Conservation (phyloP, 2,329 filamentous ascomycete species). For the Penicillium nordicum region DNA sequence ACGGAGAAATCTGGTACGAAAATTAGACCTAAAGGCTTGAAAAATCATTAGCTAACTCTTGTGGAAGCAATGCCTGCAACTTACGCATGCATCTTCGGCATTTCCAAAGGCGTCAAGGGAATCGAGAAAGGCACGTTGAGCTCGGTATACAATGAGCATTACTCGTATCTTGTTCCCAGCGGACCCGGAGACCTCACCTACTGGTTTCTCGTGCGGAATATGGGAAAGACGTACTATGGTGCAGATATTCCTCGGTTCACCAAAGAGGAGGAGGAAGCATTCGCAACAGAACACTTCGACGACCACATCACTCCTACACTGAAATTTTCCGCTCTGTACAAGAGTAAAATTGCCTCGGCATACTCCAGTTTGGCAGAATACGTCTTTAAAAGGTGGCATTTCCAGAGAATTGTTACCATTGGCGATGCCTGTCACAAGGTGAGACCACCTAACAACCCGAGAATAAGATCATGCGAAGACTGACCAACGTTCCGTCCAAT, state of each 20-base stretch:
- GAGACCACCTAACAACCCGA: background rate
- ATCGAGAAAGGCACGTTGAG: slow-evolving; percentile 13
- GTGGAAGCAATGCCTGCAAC: slow-evolving; percentile 17
- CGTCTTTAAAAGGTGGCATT: slow-evolving; percentile 20
- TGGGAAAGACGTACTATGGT: slow-evolving; percentile 17
- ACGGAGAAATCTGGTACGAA: slow-evolving; percentile 12
- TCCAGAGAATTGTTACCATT: slow-evolving; percentile 14
- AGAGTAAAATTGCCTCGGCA: slow-evolving; percentile 11
- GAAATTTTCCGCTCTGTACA: slow-evolving; percentile 23
- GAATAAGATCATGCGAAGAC: background rate
- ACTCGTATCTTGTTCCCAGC: slow-evolving; percentile 19
- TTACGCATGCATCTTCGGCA: slow-evolving; percentile 29
- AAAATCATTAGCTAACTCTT: background rate
- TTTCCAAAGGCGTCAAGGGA: slow-evolving; percentile 14
- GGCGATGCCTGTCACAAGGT: slow-evolving; percentile 20
- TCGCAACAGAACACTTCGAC: slow-evolving; percentile 14
- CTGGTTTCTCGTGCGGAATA: slow-evolving; percentile 24
- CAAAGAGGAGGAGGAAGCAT: slow-evolving; percentile 18
- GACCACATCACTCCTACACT: slow-evolving; percentile 19
- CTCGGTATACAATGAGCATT: slow-evolving; percentile 17
- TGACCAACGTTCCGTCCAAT: background rate
- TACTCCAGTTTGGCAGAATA: slow-evolving; percentile 19
- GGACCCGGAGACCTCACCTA: slow-evolving; percentile 21
- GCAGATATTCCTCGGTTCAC: slow-evolving; percentile 22
- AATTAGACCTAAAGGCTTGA: background rate